Evolutionary conservation across 257 asterid species (phyloP).

Genomic region (Rhazya stricta): DNA sequence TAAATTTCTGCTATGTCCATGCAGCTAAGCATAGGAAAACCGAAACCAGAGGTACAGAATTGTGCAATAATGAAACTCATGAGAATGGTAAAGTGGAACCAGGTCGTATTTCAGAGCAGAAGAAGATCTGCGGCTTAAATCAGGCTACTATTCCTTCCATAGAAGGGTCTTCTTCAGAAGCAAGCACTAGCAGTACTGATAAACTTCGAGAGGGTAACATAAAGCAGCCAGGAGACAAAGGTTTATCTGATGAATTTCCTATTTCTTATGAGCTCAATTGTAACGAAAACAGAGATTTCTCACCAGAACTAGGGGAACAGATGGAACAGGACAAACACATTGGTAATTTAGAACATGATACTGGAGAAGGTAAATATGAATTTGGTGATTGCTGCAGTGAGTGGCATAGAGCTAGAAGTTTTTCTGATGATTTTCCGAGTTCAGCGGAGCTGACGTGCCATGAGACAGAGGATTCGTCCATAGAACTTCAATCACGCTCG

Average conservation of each 20-base stretch:
- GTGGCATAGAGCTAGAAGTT: constrained; percentile 22
- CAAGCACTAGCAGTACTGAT: constrained; percentile 15
- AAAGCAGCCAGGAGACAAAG: constrained; percentile 25
- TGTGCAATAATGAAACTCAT: constrained; percentile 24
- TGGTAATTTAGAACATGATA: constrained; percentile 21
- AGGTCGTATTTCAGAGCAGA: constrained; percentile 22
- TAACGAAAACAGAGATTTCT: constrained; percentile 23
- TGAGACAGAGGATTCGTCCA: constrained; percentile 21
- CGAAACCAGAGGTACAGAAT: constrained; percentile 22
- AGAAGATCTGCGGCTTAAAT: constrained; percentile 30
- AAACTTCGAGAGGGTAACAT: constrained; percentile 15
- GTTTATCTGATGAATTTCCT: constrained; percentile 26
- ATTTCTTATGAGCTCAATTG: constrained; percentile 26
- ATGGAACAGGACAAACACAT: constrained; percentile 16
- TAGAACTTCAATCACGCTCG: constrained; percentile 15
- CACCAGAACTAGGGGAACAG: constrained; percentile 19
- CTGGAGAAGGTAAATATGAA: constrained; percentile 16
- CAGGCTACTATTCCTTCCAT: constrained; percentile 20
- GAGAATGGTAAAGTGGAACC: constrained; percentile 16
- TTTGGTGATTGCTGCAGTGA: constrained; percentile 18
- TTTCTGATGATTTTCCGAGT: constrained; percentile 38
- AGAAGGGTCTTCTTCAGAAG: constrained; percentile 27
- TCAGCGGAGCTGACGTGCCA: constrained; percentile 34
- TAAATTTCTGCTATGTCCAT: constrained; percentile 17
- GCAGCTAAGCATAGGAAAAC: constrained; percentile 60